Evolutionary conservation across 768 basidiomycete species (phyloP), one percentile per base, ranked within the genome.

Genomic region (Mycena chlorophos): DNA sequence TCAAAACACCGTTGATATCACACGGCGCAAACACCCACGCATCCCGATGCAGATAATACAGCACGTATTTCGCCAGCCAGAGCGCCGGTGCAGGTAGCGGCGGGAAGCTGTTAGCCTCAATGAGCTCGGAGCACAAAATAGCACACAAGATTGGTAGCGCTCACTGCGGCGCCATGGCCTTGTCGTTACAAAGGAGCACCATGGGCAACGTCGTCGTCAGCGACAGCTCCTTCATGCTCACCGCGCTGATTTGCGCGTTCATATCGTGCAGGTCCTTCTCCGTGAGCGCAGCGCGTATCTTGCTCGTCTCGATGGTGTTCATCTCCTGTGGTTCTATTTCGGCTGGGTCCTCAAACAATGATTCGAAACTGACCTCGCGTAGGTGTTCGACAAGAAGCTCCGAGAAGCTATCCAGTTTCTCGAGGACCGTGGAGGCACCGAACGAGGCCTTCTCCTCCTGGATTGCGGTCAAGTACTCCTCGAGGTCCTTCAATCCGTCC

Each of bases 21-120:
- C 63, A 62, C 5, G 70, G 67, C 5, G 66, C 70, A 46, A 70
- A 71, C 13, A 56, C 64, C 69, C 71, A 73, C 16, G 69, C 64
- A 5, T 68, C 66, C 13, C 56, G 62, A 43, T 70, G 62, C 27
- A 56, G 63, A 31, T 66, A 52, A 8, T 58, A 68, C 19, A 69
- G 63, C 50, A 60, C 69, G 45, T 64, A 67, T 40, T 61, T 52
- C 5, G 58, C 57, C 2, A 62, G 54, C 65, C 62, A 69, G 28
- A 65, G 50, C 17, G 69, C 20, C 1, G 63, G 66, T 10, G 43
- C 47, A 0, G 71, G 71, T 34, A 71, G 34, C 0, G 68, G 68
- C 4, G 70, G 69, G 51, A 70, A 71, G 52, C 68, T 68, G 29
- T n/a, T n/a, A n/a, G n/a, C 40, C 13, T 12, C 40, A 42, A 8